Conservation (phyloP, 2,329 filamentous ascomycete species). For the Daldinia sp. region DNA sequence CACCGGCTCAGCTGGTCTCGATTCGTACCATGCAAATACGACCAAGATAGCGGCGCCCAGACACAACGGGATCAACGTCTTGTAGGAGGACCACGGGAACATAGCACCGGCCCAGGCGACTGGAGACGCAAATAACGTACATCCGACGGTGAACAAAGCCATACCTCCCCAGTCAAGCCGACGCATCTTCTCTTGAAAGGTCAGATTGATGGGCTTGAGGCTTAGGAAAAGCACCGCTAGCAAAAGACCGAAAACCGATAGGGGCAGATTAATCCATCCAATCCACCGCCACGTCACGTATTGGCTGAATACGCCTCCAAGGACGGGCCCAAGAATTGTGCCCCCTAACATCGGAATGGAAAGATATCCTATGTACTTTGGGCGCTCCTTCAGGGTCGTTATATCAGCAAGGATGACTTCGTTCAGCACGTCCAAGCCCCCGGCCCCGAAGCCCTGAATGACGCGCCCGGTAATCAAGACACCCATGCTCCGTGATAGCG, state of each 20-base stretch:
- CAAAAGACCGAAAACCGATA: background rate
- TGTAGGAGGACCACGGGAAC: slow-evolving; percentile 73
- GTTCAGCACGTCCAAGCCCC: slow-evolving; percentile 48
- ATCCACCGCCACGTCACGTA: slow-evolving; percentile 47
- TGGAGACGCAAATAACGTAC: slow-evolving; percentile 48
- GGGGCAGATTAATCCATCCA: slow-evolving; percentile 46
- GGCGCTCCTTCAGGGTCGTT: slow-evolving; percentile 49
- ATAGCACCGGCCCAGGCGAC: slow-evolving; percentile 66
- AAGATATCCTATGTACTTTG: slow-evolving; percentile 45
- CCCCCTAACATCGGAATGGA: slow-evolving; percentile 45
- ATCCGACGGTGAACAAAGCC: slow-evolving; percentile 72
- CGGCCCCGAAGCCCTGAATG: slow-evolving; percentile 49
- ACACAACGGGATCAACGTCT: slow-evolving; percentile 71
- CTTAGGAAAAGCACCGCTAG: background rate
- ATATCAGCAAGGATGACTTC: slow-evolving; percentile 52
- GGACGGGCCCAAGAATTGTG: slow-evolving; percentile 45
- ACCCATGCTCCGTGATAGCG: slow-evolving; percentile 39
- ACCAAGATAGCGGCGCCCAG: slow-evolving; percentile 65
- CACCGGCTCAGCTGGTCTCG: slow-evolving; percentile 60
- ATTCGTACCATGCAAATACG: slow-evolving; percentile 67
- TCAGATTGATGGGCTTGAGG: background rate
- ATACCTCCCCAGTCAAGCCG: slow-evolving; percentile 74
- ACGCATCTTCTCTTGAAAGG: slow-evolving; percentile 56
- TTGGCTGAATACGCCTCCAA: slow-evolving; percentile 47
- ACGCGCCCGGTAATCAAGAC: slow-evolving; percentile 44